Base-by-base conservation (phyloP, 176 grass and related monocot species). In the Carex scoparia region DNA sequence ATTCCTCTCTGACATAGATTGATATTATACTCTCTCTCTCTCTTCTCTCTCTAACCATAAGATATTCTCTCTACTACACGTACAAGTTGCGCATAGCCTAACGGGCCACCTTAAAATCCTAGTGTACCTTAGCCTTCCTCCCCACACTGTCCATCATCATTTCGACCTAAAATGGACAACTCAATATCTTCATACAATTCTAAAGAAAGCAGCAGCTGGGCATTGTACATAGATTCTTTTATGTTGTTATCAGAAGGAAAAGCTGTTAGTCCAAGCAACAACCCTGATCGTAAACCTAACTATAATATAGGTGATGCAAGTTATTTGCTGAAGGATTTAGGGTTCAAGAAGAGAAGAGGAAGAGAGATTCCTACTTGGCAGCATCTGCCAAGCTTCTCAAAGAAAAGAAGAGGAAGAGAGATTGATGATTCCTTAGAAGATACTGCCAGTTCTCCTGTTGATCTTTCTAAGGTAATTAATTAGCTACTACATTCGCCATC, bases 371-470 rank as follows among this genome's bases (percentile, higher is more conserved):
- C 0, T 40, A 84, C 0, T 65, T 0, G 38, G 38, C 38, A 40
- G 38, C 38, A 40, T 40, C 0, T 40, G 0, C 38, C 38, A 40
- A 40, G 4, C 38, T 40, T 40, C 38, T 40, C 38, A 40, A 86
- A 4, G 84, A 86, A 4, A 86, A 92, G 62, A 54, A 84, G 46
- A 94, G 86, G 84, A 89, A 71, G 19, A 81, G 80, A 3, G 85
- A 69, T 3, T 65, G 92, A 94, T 5, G 88, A 90, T 14, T 90
- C 87, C 15, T 61, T 94, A 13, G 88, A 83, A 84, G 92, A 94
- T 77, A 94, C 92, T 13, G 92, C 92, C 9, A 88, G 80, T 85
- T 94, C 92, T 49, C 87, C 86, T 38, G 75, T 87, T 4, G 84
- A 85, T 83, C 11, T 7, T 15, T 63, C 81, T 71, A 88, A 94